phyloP scores from a whole-genome alignment of 2,329 filamentous ascomycete genomes.

The Sclerotinia subarctica region DNA sequence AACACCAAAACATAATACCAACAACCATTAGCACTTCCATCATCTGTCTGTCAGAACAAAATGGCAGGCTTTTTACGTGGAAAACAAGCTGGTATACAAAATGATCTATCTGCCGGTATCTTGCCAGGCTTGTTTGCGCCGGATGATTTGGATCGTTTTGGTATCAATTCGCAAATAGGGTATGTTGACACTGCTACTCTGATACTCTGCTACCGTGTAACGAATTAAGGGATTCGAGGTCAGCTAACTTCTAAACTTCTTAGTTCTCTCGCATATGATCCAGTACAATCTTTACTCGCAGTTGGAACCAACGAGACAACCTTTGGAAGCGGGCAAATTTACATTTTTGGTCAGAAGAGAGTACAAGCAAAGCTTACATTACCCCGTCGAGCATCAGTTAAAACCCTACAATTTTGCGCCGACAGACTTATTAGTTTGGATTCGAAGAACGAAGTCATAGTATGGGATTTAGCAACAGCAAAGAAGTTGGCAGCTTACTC shows the following conservation, averaged over 20 bases:
- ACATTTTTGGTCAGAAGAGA: constrained; percentile 79
- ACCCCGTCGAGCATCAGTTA: constrained; percentile 69
- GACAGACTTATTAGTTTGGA: constrained; percentile 85
- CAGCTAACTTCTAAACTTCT: constrained; percentile 24
- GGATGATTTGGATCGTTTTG: constrained; percentile 79
- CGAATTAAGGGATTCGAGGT: not conserved
- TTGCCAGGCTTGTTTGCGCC: constrained; percentile 73
- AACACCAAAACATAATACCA: constrained; percentile 13
- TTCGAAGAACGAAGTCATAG: constrained; percentile 75
- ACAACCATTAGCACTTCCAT: not conserved
- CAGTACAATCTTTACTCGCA: constrained; percentile 87
- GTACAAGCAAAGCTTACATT: constrained; percentile 73
- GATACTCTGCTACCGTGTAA: not conserved
- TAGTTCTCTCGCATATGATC: constrained; percentile 85
- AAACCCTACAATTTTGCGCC: constrained; percentile 76
- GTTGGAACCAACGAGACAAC: constrained; percentile 85
- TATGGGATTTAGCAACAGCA: constrained; percentile 77
- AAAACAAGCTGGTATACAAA: constrained; percentile 90
- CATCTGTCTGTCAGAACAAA: constrained; percentile 17
- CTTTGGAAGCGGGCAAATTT: constrained; percentile 83
- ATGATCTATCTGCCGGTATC: constrained; percentile 82
- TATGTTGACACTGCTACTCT: constrained; percentile 37
- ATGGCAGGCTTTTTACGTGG: constrained; percentile 89
- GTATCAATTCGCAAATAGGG: constrained; percentile 74
- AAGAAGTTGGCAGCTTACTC: constrained; percentile 65